Percentiles rank a stretch among this genome's conserved stretches.
Conservation (phyloP, 768 basidiomycete genomes). For the Pholiota molesta region DNA sequence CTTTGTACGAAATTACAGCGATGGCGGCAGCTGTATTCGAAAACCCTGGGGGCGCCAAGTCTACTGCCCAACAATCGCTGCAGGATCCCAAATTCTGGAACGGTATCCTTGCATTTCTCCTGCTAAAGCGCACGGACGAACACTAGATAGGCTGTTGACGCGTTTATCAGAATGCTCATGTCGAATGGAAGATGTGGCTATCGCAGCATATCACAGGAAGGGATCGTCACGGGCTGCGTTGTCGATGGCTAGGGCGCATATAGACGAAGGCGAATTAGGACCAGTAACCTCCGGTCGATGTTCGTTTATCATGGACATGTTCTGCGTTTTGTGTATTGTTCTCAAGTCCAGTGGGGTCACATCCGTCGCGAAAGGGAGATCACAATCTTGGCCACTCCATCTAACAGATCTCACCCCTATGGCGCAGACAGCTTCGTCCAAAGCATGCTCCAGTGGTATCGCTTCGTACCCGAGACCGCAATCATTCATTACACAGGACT, state of each 20-base stretch:
- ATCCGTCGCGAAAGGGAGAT: not conserved
- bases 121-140: not conserved
- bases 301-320: not conserved
- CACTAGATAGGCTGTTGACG: not conserved
- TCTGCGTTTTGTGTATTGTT: not conserved
- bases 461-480: no score
- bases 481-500: no score
- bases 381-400: not conserved
- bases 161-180: not conserved
- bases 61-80: no score
- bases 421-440: no score
- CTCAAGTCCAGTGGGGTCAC: not conserved
- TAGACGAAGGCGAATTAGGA: not conserved
- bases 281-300: not conserved
- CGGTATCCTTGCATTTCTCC: not conserved
- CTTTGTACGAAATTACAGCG: not conserved
- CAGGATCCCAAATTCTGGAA: not conserved
- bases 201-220: no score
- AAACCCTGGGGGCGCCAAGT: no score
- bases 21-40: no score
- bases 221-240: no score
- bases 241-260: no score
- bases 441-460: no score
- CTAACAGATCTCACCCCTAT: not conserved
- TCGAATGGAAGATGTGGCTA: not conserved